Base-by-base conservation (phyloP, 352 stramenopile genomes). In the Globisporangium spinosum region DNA sequence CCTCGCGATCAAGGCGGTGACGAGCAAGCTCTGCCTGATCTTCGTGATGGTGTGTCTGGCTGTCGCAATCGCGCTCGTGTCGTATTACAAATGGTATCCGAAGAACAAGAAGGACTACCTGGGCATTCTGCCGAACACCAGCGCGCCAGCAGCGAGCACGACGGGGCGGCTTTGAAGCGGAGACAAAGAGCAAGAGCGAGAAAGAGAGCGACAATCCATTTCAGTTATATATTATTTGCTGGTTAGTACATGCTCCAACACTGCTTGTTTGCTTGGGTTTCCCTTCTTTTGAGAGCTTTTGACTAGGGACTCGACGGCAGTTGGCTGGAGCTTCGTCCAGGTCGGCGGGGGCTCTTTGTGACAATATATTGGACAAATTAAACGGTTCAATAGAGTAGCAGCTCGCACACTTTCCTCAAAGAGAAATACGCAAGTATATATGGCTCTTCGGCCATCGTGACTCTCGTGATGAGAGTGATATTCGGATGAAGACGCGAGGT, bases 21-120 rank as follows among this genome's bases (percentile, higher is more conserved):
- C 82, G 22, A 91, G 80, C 75, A 87, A 85, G 66, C 34, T 93
- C 40, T 45, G 85, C 29, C 60, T 91, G 64, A 34, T 82, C 32
- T 58, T 93, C 29, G 65, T 93, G 23, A 93, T 93, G 27, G 62
- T 93, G 20, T 79, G 70, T 15, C 74, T 93, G 23, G 69, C 65
- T 2, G 68, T 76, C 22, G 82, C 85, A 29, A 90, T 93, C 55
- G 72, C 66, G 10, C 55, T 89, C 32, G 81, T 93, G 5, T 87
- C 85, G 51, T 90, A 91, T 66, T 90, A 87, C 77, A 89, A 87
- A 58, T 93, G 85, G 85, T 93, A 90, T 62, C 85, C 85, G 22
- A 75, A 76, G 57, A 77, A 81, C 69, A 82, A 89, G 71, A 91
- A 88, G 70, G 83, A 91, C 64, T 73, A 83, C 32, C n/a, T 90